Percentiles rank a stretch among this genome's conserved stretches.
These are phyloP conservation scores for Malassezia obtusa DNA, from an alignment of 1,284 basidiomycete genomes.

Conservation along the genomic window DNA sequence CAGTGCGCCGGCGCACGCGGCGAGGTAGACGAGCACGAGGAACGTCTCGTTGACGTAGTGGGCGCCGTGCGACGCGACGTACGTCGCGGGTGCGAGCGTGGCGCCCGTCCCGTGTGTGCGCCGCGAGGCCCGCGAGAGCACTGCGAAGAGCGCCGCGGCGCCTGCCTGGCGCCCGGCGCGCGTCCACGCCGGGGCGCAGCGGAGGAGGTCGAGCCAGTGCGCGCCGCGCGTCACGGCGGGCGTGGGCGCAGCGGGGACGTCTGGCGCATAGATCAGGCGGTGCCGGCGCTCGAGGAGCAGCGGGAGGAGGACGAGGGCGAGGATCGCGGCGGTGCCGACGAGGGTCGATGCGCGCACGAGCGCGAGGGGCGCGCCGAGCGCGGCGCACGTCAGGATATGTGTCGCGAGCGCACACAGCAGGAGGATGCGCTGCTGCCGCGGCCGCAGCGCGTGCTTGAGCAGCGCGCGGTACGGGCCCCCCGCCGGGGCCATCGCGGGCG, in stretches of 20 bases:
- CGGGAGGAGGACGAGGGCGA: conserved; percentile 11
- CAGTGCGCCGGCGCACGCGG: conserved; percentile 15
- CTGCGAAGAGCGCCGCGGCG: conserved; percentile 14
- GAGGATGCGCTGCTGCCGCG: conserved; percentile 30
- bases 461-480: conserved; percentile 12
- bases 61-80: conserved; percentile 25
- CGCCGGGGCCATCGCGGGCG: conserved; percentile 5
- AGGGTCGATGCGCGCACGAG: conserved; percentile 6
- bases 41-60: conserved; percentile 35
- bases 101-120: conserved; percentile 2
- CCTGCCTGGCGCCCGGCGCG: conserved; percentile 12
- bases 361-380: conserved; percentile 12
- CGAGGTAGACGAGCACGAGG: conserved; percentile 17
- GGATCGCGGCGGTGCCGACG: conserved; percentile 8
- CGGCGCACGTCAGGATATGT: conserved; percentile 18
- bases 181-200: neutral
- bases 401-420: conserved; percentile 20
- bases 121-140: conserved; percentile 7
- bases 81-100: conserved; percentile 17
- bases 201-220: neutral
- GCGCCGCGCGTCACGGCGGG: neutral
- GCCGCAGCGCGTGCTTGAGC: conserved; percentile 20
- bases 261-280: neutral
- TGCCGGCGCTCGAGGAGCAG: conserved; percentile 20
- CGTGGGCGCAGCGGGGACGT: neutral